Evolutionary conservation across 257 asterid species (phyloP).

Genomic region (Coffea canephora): DNA sequence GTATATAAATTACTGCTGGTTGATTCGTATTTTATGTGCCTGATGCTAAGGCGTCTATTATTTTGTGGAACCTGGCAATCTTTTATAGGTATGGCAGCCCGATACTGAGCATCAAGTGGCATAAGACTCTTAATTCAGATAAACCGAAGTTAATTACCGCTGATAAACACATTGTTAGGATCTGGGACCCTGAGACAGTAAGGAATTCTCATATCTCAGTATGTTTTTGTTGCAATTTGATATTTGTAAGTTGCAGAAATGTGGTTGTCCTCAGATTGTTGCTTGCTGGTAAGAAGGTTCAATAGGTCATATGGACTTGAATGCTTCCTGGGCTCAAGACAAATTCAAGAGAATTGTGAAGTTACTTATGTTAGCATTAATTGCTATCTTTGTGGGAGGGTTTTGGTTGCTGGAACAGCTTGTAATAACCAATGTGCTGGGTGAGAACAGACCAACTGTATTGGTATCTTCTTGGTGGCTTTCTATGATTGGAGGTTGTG

Average conservation of each 20-base stretch:
- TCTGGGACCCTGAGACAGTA: slow-evolving; percentile 93
- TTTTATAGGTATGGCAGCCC: slow-evolving; percentile 87
- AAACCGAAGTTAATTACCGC: slow-evolving; percentile 67
- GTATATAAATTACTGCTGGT: background rate
- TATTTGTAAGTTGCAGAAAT: background rate
- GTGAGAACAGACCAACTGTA: background rate
- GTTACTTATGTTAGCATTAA: background rate
- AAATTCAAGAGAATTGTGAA: background rate
- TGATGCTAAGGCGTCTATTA: background rate
- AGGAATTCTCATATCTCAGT: slow-evolving; percentile 24
- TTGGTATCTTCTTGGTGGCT: background rate
- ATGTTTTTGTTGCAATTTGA: background rate
- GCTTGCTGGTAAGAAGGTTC: background rate
- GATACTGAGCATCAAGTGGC: slow-evolving; percentile 87
- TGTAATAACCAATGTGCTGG: background rate
- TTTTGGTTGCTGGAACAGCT: background rate
- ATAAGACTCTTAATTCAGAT: slow-evolving; percentile 68
- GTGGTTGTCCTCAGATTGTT: background rate
- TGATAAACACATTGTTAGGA: slow-evolving; percentile 81
- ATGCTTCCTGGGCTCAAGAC: background rate
- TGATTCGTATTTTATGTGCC: slow-evolving; percentile 10
- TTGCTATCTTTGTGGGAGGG: background rate
- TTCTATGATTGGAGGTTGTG: background rate
- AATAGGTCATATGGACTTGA: background rate
- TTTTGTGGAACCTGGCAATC: background rate